Base-by-base conservation (phyloP, 208 protist genomes). In the Trypanosoma congolense region DNA sequence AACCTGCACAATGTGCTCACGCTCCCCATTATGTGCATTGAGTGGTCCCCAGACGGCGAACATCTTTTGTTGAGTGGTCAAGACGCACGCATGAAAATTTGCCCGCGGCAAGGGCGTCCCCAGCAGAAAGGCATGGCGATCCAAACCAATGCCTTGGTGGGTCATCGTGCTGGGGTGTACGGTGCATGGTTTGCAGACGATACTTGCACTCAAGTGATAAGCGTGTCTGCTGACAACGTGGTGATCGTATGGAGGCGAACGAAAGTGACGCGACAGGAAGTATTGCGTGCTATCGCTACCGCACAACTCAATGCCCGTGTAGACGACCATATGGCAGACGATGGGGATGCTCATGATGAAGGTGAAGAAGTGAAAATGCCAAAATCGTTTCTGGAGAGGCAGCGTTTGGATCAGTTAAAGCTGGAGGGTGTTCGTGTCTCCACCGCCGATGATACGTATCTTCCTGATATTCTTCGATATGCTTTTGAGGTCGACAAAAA, bases 71-170 rank as follows among this genome's bases (percentile, higher is more conserved):
- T 95, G 21, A 87, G 80, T 53, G 85, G 86, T 1, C 75, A 90
- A 42, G 91, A 96, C 59, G 83, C 86, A 0, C 75, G 84, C 21
- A 93, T 95, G 81, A 88, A 86, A 50, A 92, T 96, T 51, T 74
- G 89, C 28, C 91, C 91, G 25, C 82, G 87, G 16, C 83, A 90
- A 55, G 65, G 68, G 18, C 12, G 29, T 52, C 66, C 71, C 48
- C 87, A 87, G 25, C 65, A 73, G 14, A 93, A 92, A 65, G 84
- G 82, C 31, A 77, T 79, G 59, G 87, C 83, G 1, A 50, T 80
- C 25, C 81, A 90, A 59, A 75, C 89, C 35, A 93, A 93, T 52
- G 50, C 74, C 2, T 69, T 96, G n/a, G 58, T 92, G 12, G 87
- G 83, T 9, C 91, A 95, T 58, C 87, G 91, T 54, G 83, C 75